Conservation (phyloP, 2,329 filamentous ascomycete genomes). For the Stagonosporopsis cucurbitacearum region DNA sequence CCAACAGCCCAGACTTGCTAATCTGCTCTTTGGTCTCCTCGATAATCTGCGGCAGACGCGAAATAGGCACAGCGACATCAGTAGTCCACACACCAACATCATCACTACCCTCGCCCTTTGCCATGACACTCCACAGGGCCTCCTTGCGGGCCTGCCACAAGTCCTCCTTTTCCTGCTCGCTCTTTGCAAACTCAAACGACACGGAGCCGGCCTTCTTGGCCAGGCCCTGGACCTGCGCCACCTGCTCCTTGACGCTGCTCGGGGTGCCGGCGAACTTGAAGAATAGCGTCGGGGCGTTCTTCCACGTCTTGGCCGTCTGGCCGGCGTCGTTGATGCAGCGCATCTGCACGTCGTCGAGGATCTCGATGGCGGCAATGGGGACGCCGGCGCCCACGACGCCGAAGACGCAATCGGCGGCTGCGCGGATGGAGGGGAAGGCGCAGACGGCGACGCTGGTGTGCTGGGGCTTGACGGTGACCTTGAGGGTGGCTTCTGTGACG, state of each 20-base stretch:
- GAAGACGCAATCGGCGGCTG: conserved; percentile 80
- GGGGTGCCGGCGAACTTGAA: conserved; percentile 77
- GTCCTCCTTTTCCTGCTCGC: conserved; percentile 68
- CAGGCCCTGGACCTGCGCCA: conserved; percentile 69
- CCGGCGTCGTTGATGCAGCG: conserved; percentile 71
- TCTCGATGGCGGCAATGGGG: conserved; percentile 88
- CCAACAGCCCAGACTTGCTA: conserved; percentile 65
- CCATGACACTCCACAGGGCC: conserved; percentile 75
- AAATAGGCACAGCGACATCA: conserved; percentile 80
- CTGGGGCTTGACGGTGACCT: conserved; percentile 81
- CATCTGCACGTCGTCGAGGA: conserved; percentile 93
- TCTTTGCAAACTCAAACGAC: conserved; percentile 72
- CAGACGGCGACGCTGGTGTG: conserved; percentile 80
- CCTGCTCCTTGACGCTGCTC: conserved; percentile 77
- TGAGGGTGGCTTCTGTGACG: conserved; percentile 88
- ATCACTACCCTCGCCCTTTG: conserved; percentile 64
- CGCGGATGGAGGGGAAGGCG: conserved; percentile 69
- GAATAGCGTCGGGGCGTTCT: conserved; percentile 73
- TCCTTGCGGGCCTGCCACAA: conserved; percentile 80
- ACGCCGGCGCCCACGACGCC: conserved; percentile 81
- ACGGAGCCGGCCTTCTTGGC: conserved; percentile 66
- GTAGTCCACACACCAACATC: conserved; percentile 76
- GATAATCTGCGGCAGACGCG: conserved; percentile 73
- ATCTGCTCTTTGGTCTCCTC: conserved; percentile 77
- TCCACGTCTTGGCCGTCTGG: conserved; percentile 69